A percentile compares a stretch with the other conserved stretches of the same genome.
phyloP scores from a whole-genome alignment of 768 basidiomycete genomes.

The Suillus clintonianus region DNA sequence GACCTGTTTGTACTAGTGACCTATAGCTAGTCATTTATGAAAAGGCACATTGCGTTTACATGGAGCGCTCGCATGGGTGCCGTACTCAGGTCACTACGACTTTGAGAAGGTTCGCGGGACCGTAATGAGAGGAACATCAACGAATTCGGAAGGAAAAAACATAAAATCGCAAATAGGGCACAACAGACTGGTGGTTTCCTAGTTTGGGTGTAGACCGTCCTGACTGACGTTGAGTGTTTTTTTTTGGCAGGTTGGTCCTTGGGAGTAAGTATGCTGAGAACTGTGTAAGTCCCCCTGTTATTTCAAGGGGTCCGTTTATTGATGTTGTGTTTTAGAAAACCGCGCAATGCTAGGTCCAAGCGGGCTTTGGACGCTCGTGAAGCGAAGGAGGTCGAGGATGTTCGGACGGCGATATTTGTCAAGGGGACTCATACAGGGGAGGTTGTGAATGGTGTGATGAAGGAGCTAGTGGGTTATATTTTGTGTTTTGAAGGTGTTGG shows the following conservation, averaged over 20 bases:
- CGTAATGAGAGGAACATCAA: not conserved
- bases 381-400: constrained; percentile 88
- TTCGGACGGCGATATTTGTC: constrained; percentile 87
- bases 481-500: not conserved
- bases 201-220: too few relatives aligned
- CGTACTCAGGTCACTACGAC: not conserved
- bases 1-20: too few relatives aligned
- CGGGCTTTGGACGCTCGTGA: constrained; percentile 83
- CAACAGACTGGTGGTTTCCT: not conserved
- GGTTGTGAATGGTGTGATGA: constrained; percentile 77
- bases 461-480: constrained; percentile 69
- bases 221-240: not conserved
- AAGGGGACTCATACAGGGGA: constrained; percentile 86
- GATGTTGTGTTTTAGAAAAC: constrained; percentile 55
- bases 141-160: not conserved
- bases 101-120: not conserved
- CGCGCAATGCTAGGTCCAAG: constrained; percentile 95
- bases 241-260: not conserved
- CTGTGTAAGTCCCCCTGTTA: constrained; percentile 25
- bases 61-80: not conserved
- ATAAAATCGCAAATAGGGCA: not conserved
- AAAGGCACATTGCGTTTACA: not conserved
- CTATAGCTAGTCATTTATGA: not conserved
- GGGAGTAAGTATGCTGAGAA: constrained; percentile 23
- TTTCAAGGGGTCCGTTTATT: not conserved